Conservation (phyloP, 306 rosid genomes). For the Vigna angularis region DNA sequence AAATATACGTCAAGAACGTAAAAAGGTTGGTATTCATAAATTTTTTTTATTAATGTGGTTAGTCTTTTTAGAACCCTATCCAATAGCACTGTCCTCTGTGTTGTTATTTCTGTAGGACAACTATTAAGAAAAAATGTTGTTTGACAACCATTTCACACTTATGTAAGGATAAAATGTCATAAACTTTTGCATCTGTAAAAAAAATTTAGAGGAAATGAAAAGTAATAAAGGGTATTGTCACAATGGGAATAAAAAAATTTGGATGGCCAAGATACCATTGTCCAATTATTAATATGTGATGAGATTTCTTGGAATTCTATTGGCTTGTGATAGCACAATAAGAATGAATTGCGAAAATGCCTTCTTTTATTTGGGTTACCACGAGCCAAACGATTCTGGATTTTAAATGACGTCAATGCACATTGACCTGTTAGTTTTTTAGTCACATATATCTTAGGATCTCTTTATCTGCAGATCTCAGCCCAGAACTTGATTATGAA, state of each 20-base stretch:
- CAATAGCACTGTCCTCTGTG: too few species aligned
- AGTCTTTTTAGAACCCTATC: slow-evolving; percentile 13
- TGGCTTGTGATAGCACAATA: neutral
- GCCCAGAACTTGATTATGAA: slow-evolving; percentile 87
- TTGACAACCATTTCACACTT: too few species aligned
- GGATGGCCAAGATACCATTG: too few species aligned
- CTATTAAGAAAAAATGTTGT: too few species aligned
- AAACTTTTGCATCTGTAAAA: too few species aligned
- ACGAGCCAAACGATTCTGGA: slow-evolving; percentile 10
- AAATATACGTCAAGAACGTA: slow-evolving; percentile 96
- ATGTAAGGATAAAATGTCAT: too few species aligned
- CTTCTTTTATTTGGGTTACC: slow-evolving; percentile 19
- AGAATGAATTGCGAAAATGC: slow-evolving; percentile 7
- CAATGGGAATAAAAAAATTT: too few species aligned
- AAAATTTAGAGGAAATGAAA: too few species aligned
- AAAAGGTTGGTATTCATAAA: slow-evolving; percentile 64
- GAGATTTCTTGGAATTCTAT: too few species aligned
- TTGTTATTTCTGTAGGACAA: too few species aligned
- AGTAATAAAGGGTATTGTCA: too few species aligned
- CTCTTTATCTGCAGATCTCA: slow-evolving; percentile 62
- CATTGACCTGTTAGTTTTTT: slow-evolving; percentile 5
- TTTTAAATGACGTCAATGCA: slow-evolving; percentile 22
- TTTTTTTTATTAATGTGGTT: neutral
- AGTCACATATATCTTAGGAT: slow-evolving; percentile 15
- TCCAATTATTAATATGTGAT: neutral